Evolutionary conservation across 495 filamentous ascomycete genomes (phyloP), one percentile per base, ranked within the genome.

Genomic region (Paragyromitra xinjiangensis): DNA sequence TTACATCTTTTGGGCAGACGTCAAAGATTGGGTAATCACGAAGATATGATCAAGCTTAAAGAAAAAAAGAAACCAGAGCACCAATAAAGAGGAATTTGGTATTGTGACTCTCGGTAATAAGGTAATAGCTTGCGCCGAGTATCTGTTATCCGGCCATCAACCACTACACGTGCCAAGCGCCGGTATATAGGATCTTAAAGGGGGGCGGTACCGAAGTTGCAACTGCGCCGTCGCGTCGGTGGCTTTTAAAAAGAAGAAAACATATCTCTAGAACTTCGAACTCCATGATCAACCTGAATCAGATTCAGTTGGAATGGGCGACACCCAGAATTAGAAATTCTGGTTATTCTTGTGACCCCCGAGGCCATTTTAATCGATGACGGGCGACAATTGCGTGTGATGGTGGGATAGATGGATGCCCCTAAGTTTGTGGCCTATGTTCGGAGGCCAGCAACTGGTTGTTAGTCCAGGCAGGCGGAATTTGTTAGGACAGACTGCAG

Each of bases 171-270:
- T 71, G 56, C 34, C n/a, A 61, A 19, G 56, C 14, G 14, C 9
- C 19, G 14, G 50, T 7, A 53, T 53, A 53, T 53, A 19, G 19
- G 16, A n/a, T 9, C 65, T 40, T 16, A 39, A 75, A 75, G 53
- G 44, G 55, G 71, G 71, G 51, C 14, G 16, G 7, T 65, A 45
- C 34, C 53, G 70, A 64, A 63, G 50, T 34, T 64, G 40, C 9
- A 24, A 24, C 51, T 9, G 53, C 53, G 53, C 42, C 24, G 7
- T 67, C 6, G 19, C 69, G 58, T 64, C 59, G 45, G 67, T 48
- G 67, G 67, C 55, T 61, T 61, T 6, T 22, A 22, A 22, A 22
- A 64, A 40, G 12, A 53, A 29, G 14, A 64, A 55, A 53, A 12
- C 4, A 69, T 1, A 22, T 34, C 64, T 40, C 44, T 37, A 40